A percentile compares a stretch with the other conserved stretches of the same genome.
These are phyloP conservation scores for Buxus sempervirens DNA, from an alignment of 164 flowering plant genomes.

Conservation along the genomic window DNA sequence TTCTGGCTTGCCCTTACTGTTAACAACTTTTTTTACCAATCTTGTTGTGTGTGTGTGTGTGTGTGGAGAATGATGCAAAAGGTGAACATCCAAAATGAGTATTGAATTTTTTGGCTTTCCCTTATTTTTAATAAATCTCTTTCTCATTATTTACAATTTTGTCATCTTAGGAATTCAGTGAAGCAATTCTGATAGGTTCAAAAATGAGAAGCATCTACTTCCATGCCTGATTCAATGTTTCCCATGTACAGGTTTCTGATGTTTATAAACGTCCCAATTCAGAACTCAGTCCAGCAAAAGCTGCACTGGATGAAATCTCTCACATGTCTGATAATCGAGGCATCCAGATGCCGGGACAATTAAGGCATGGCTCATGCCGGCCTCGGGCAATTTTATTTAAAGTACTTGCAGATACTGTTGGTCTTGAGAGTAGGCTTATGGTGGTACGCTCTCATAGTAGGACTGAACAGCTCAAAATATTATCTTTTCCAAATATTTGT, in stretches of 20 bases:
- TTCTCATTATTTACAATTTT: too few species aligned
- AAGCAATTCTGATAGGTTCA: too few species aligned
- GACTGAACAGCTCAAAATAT: neutral
- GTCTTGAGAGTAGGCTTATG: slow-evolving; percentile 83
- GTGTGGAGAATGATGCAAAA: too few species aligned
- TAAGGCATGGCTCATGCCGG: slow-evolving; percentile 87
- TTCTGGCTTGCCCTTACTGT: too few species aligned
- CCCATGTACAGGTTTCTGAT: slow-evolving; percentile 70
- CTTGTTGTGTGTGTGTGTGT: too few species aligned
- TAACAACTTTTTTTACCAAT: too few species aligned
- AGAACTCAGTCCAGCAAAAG: slow-evolving; percentile 75
- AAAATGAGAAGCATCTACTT: neutral
- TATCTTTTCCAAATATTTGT: neutral
- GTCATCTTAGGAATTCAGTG: too few species aligned
- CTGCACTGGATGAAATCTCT: slow-evolving; percentile 58
- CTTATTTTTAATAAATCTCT: too few species aligned
- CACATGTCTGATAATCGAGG: slow-evolving; percentile 55
- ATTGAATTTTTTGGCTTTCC: too few species aligned
- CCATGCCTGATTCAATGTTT: neutral
- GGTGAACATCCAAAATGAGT: too few species aligned
- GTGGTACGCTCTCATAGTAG: slow-evolving; percentile 46
- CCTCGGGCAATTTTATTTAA: slow-evolving; percentile 92
- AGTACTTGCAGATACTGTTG: slow-evolving; percentile 96
- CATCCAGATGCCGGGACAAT: slow-evolving; percentile 79
- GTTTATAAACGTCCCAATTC: slow-evolving; percentile 67